Evolutionary conservation across 2,329 filamentous ascomycete genomes (phyloP).

Genomic region (Fusarium chuoi): DNA sequence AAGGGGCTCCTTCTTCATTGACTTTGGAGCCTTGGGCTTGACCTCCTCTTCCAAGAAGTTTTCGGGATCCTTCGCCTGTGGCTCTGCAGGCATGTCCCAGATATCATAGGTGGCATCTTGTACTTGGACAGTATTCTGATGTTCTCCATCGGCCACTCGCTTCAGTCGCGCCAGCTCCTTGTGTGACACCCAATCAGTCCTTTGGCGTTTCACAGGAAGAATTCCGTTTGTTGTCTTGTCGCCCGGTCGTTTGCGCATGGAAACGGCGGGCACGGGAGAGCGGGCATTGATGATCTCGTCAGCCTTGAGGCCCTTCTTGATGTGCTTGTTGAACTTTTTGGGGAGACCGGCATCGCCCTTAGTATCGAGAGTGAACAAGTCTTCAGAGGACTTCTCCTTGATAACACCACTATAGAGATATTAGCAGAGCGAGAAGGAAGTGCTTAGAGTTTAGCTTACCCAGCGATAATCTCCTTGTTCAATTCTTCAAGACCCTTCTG

Average conservation of each 20-base stretch:
- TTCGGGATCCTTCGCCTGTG: constrained; percentile 53
- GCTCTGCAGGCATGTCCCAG: constrained; percentile 68
- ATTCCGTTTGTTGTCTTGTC: constrained; percentile 79
- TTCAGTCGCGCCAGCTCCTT: constrained; percentile 85
- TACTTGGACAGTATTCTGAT: constrained; percentile 63
- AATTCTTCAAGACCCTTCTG: constrained; percentile 83
- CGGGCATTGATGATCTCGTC: constrained; percentile 92
- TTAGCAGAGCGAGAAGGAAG: constrained; percentile 23
- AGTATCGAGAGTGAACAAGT: constrained; percentile 87
- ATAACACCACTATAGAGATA: constrained; percentile 75
- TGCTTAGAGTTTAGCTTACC: constrained; percentile 62
- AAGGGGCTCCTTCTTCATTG: constrained; percentile 79
- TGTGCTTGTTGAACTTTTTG: constrained; percentile 71
- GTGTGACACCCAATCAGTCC: constrained; percentile 81
- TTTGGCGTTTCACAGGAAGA: constrained; percentile 77
- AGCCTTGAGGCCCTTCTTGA: constrained; percentile 82
- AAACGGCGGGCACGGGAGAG: constrained; percentile 82
- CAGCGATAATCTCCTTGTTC: constrained; percentile 90
- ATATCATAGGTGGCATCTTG: constrained; percentile 80
- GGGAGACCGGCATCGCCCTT: constrained; percentile 74
- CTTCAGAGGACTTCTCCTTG: constrained; percentile 81
- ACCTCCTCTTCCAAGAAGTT: constrained; percentile 73
- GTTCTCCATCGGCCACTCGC: constrained; percentile 79
- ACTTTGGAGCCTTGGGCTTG: constrained; percentile 76
- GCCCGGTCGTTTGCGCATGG: constrained; percentile 78